Evolutionary conservation across 1,284 basidiomycete species (phyloP).

Genomic region (Wolfiporia cocos): DNA sequence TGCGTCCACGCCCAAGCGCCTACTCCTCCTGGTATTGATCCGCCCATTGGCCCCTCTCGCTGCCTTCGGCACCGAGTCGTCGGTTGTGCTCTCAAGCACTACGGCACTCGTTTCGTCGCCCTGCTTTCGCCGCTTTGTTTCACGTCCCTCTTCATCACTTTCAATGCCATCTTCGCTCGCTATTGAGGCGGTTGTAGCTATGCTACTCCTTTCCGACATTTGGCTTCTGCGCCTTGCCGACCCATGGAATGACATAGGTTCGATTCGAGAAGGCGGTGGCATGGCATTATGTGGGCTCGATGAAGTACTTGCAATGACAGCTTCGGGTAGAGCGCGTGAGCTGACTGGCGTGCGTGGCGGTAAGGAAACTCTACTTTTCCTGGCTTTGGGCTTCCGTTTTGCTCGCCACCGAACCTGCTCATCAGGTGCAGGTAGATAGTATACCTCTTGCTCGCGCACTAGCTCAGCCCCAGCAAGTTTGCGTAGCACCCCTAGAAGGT

Average conservation of each 20-base stretch:
- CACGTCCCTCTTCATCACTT: conserved; percentile 12
- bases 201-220: conserved; percentile 8
- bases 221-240: conserved; percentile 7
- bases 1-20: conserved; percentile 30
- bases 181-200: conserved; percentile 11
- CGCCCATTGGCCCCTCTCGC: background rate
- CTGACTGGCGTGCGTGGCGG: conserved; percentile 12
- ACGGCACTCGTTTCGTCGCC: background rate
- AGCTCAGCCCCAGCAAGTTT: conserved; percentile 58
- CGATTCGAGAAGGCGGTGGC: conserved; percentile 15
- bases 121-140: conserved; percentile 13
- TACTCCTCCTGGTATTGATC: conserved; percentile 16
- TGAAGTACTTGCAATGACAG: conserved; percentile 11
- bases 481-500: conserved; percentile 48
- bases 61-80: background rate
- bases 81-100: too few species aligned
- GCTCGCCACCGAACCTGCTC: conserved; percentile 21
- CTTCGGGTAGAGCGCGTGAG: conserved; percentile 12
- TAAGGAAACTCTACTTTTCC: conserved; percentile 28
- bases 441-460: conserved; percentile 55
- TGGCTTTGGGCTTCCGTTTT: conserved; percentile 17
- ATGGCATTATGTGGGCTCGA: conserved; percentile 6
- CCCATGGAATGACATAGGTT: conserved; percentile 16
- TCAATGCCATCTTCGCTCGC: conserved; percentile 16
- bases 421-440: conserved; percentile 42